Evolutionary conservation across 257 asterid species (phyloP).

Genomic region (Orobanche coerulescens): DNA sequence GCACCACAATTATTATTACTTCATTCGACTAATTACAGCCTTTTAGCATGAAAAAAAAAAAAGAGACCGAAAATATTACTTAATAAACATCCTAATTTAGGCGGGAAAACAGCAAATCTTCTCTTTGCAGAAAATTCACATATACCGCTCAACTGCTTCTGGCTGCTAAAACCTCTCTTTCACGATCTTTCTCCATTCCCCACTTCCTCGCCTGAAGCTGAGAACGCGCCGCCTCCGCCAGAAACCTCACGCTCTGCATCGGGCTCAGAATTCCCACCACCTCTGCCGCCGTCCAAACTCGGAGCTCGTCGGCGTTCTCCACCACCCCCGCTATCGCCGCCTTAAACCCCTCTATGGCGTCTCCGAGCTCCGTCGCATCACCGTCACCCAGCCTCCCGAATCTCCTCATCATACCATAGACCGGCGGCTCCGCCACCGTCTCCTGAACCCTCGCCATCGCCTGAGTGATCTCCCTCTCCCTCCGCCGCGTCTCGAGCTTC

Average conservation of each 20-base stretch:
- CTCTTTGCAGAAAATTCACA: neutral
- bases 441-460: slow-evolving; percentile 53
- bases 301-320: slow-evolving; percentile 41
- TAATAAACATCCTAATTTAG: too few species aligned
- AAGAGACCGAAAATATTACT: too few species aligned
- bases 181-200: slow-evolving; percentile 33
- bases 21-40: too few species aligned
- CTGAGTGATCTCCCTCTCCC: slow-evolving; percentile 29
- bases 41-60: too few species aligned
- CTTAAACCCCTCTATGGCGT: slow-evolving; percentile 27
- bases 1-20: too few species aligned
- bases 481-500: slow-evolving; percentile 25
- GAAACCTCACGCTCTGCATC: slow-evolving; percentile 31
- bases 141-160: neutral
- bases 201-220: slow-evolving; percentile 28
- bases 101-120: neutral
- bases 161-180: neutral
- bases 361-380: slow-evolving; percentile 18
- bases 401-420: slow-evolving; percentile 17
- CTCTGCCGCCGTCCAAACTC: slow-evolving; percentile 33
- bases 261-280: slow-evolving; percentile 36
- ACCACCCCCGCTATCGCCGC: slow-evolving; percentile 28
- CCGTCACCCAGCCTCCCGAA: slow-evolving; percentile 13
- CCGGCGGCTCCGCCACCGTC: slow-evolving; percentile 45
- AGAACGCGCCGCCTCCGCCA: slow-evolving; percentile 37